Conservation (phyloP, 495 filamentous ascomycete genomes). For the Lindgomyces ingoldianus region DNA sequence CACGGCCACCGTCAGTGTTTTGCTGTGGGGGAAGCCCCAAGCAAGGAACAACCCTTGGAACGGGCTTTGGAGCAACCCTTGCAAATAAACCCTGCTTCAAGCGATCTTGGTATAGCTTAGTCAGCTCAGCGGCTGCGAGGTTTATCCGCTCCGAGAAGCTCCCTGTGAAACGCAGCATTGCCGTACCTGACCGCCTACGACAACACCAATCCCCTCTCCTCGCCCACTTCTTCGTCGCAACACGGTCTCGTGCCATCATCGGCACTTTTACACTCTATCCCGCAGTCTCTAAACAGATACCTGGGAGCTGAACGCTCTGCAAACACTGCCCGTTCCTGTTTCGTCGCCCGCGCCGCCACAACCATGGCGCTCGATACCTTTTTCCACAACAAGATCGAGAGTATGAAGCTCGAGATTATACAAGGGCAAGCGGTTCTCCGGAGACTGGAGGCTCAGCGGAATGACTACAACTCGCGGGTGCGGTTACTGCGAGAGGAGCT, state of each 20-base stretch:
- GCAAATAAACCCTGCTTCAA: too few relatives aligned
- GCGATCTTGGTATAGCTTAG: not conserved
- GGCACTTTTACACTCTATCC: too few relatives aligned
- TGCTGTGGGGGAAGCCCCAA: not conserved
- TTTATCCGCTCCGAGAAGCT: not conserved
- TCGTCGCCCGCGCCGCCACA: slow-evolving; percentile 22
- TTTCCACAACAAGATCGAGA: slow-evolving; percentile 99
- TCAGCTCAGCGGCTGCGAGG: not conserved
- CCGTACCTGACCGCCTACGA: not conserved
- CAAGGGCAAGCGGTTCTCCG: slow-evolving; percentile 94
- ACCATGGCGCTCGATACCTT: slow-evolving; percentile 98
- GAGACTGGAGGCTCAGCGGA: slow-evolving; percentile 94
- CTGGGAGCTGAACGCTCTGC: not conserved
- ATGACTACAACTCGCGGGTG: slow-evolving; percentile 98
- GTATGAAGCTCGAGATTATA: slow-evolving; percentile 99
- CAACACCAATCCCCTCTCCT: not conserved
- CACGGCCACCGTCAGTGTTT: too few relatives aligned
- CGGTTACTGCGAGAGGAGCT: slow-evolving; percentile 94
- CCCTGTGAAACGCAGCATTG: not conserved
- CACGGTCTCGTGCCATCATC: too few relatives aligned
- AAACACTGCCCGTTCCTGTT: slow-evolving; percentile 1
- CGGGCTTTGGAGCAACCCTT: too few relatives aligned
- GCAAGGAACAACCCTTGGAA: not conserved
- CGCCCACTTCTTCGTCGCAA: too few relatives aligned
- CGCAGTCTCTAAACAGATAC: not conserved